Evolutionary conservation across 2,329 filamentous ascomycete genomes (phyloP).

Genomic region (Cladosporium cucumerinum): DNA sequence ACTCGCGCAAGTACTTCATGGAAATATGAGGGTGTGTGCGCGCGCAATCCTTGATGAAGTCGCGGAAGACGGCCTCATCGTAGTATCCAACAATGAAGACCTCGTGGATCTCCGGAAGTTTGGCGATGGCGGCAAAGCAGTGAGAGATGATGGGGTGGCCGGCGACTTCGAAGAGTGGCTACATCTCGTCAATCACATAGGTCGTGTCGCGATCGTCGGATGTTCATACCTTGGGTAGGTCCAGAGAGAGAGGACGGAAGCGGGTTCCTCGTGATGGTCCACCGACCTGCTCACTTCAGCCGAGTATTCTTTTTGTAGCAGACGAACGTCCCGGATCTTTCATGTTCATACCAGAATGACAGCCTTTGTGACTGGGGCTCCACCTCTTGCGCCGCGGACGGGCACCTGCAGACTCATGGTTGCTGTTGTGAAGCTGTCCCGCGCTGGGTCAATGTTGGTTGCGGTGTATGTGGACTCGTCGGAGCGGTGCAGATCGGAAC

Average conservation of each 20-base stretch:
- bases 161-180: slow-evolving; percentile 97
- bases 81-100: slow-evolving; percentile 99
- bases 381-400: slow-evolving; percentile 29
- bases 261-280: slow-evolving; percentile 93
- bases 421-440: slow-evolving; percentile 13
- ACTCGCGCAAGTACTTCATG: slow-evolving; percentile 95
- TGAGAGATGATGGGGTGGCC: slow-evolving; percentile 98
- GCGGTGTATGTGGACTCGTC: slow-evolving; percentile 14
- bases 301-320: slow-evolving; percentile 16
- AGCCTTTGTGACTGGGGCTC: slow-evolving; percentile 73
- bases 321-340: slow-evolving; percentile 42
- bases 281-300: slow-evolving; percentile 64
- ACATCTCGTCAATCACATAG: slow-evolving; percentile 11
- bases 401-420: slow-evolving; percentile 32
- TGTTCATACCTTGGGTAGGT: slow-evolving; percentile 78
- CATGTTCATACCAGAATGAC: slow-evolving; percentile 63
- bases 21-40: slow-evolving; percentile 81
- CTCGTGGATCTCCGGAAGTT: slow-evolving; percentile 88
- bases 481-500: neutral
- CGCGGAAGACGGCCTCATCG: slow-evolving; percentile 92
- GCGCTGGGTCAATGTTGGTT: slow-evolving; percentile 1
- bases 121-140: slow-evolving; percentile 86
- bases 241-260: slow-evolving; percentile 90
- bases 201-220: neutral
- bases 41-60: slow-evolving; percentile 91